Conservation (phyloP, 2,329 filamentous ascomycete species). For the Teratosphaeria gauchensis region DNA sequence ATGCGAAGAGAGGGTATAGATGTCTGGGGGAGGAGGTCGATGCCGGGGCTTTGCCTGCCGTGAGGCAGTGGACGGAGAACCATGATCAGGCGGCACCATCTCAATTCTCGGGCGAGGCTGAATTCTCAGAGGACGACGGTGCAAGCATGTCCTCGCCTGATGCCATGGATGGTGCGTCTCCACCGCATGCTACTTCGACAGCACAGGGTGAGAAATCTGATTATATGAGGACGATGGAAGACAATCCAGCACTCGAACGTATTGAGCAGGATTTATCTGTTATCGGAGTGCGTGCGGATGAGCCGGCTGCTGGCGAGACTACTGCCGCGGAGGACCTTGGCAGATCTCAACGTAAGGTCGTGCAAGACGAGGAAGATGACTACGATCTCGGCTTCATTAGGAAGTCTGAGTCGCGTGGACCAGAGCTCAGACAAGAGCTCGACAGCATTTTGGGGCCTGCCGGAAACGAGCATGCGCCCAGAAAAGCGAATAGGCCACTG, state of each 20-base stretch:
- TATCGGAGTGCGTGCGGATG: background rate
- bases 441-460: background rate
- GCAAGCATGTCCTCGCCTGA: background rate
- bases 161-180: background rate
- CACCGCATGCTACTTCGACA: background rate
- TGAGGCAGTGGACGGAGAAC: background rate
- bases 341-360: background rate
- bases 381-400: slow-evolving; percentile 6
- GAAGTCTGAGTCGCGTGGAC: background rate
- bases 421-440: background rate
- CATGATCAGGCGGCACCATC: slow-evolving; percentile 1
- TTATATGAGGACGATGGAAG: background rate
- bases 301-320: background rate
- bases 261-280: too few species aligned
- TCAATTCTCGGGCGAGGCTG: background rate
- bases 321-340: background rate
- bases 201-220: too few species aligned
- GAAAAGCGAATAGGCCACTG: background rate
- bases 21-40: slow-evolving; percentile 7
- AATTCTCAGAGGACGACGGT: background rate
- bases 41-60: background rate
- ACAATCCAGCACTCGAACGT: background rate
- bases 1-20: slow-evolving; percentile 13
- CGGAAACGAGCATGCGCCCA: background rate
- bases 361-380: slow-evolving; percentile 8